These are phyloP conservation scores for Cyberlindnera amylophila DNA, from an alignment of 805 yeast species.

Conservation along the genomic window DNA sequence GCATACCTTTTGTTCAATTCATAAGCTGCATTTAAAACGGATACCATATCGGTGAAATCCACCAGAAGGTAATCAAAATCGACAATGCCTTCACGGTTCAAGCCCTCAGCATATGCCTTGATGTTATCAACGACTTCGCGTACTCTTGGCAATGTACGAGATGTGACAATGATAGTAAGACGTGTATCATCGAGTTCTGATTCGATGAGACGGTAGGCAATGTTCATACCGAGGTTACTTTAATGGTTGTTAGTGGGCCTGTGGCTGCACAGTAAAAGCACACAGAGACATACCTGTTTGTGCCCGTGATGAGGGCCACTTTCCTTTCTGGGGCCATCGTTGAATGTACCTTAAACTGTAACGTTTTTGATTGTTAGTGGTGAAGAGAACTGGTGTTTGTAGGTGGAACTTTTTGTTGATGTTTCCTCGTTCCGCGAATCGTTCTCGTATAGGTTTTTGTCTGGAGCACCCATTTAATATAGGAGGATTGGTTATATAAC, in stretches of 20 bases:
- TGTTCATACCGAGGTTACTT: constrained; percentile 77
- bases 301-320: constrained; percentile 45
- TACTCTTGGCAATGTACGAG: constrained; percentile 83
- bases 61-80: constrained; percentile 86
- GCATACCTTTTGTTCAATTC: constrained; percentile 63
- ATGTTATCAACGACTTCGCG: constrained; percentile 66
- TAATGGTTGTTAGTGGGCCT: not conserved
- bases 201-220: constrained; percentile 75
- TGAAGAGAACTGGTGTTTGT: no score
- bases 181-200: constrained; percentile 48
- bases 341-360: not conserved
- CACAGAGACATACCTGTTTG: constrained; percentile 25
- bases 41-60: constrained; percentile 89
- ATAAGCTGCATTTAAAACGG: constrained; percentile 68
- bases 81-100: constrained; percentile 49
- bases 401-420: no score
- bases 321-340: constrained; percentile 24
- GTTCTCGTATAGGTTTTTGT: no score
- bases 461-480: no score
- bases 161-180: constrained; percentile 80
- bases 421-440: no score
- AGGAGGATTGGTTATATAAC: no score
- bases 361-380: not conserved
- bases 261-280: not conserved
- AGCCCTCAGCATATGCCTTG: constrained; percentile 38